A percentile compares a stretch with the other conserved stretches of the same genome.
phyloP scores from a whole-genome alignment of 2,329 filamentous ascomycete genomes.

The Pseudophaeomoniella oleicola region DNA sequence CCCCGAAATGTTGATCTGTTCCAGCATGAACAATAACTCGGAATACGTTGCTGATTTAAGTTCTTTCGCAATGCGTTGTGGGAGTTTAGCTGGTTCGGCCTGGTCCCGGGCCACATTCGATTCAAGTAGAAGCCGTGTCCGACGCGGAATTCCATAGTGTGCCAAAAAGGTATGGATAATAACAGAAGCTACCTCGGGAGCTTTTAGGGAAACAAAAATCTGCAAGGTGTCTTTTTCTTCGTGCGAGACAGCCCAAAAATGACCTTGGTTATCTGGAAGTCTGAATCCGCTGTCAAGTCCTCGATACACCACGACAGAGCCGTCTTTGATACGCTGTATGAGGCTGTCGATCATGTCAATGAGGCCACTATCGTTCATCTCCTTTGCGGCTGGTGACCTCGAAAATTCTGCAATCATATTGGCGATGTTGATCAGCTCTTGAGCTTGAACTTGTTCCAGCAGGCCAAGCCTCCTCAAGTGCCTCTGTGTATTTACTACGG shows the following conservation, averaged over 20 bases:
- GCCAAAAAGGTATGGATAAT: conserved; percentile 25
- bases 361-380: neutral
- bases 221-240: conserved; percentile 4
- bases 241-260: conserved; percentile 21
- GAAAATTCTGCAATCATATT: neutral
- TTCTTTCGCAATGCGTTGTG: neutral
- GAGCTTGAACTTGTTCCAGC: conserved; percentile 8
- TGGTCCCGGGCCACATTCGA: conserved; percentile 11
- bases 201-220: conserved; percentile 21
- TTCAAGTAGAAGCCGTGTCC: conserved; percentile 20
- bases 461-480: conserved; percentile 18
- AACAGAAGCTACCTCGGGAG: conserved; percentile 16
- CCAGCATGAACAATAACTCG: neutral
- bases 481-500: conserved; percentile 17
- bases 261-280: conserved; percentile 14
- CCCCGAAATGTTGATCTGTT: neutral
- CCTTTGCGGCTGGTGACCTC: neutral
- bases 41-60: neutral
- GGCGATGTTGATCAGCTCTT: conserved; percentile 5
- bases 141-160: conserved; percentile 19
- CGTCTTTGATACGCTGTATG: conserved; percentile 12
- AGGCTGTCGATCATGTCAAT: conserved; percentile 2
- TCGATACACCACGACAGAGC: conserved; percentile 17
- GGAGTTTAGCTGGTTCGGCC: neutral
- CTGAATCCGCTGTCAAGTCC: conserved; percentile 23